A percentile compares a stretch with the other conserved stretches of the same genome.
Conservation (phyloP, 768 basidiomycete genomes). For the Boletus coccyginus region DNA sequence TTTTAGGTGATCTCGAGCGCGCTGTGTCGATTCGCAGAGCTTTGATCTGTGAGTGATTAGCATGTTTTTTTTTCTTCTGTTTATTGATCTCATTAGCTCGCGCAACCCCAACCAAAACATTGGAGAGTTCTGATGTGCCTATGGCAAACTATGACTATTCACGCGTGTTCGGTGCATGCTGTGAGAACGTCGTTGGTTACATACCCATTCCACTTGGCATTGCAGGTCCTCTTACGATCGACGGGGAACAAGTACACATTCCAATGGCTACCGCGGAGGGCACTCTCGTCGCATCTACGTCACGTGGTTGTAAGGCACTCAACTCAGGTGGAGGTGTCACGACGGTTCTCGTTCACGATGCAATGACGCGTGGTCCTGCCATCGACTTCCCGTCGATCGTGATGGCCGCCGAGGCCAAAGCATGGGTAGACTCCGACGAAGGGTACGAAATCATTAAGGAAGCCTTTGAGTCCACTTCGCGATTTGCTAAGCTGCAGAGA, state of each 20-base stretch:
- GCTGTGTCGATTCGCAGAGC: slow-evolving; percentile 86
- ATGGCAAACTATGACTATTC: slow-evolving; percentile 89
- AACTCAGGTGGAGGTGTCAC: slow-evolving; percentile 95
- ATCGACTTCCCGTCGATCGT: slow-evolving; percentile 87
- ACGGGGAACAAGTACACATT: slow-evolving; percentile 80
- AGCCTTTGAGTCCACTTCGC: slow-evolving; percentile 92
- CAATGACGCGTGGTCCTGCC: slow-evolving; percentile 98
- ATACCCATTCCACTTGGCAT: slow-evolving; percentile 96
- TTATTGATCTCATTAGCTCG: slow-evolving; percentile 53
- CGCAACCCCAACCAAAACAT: slow-evolving; percentile 75
- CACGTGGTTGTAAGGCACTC: slow-evolving; percentile 96
- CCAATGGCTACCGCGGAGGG: slow-evolving; percentile 99
- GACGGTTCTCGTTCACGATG: slow-evolving; percentile 89
- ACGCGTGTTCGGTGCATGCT: slow-evolving; percentile 92
- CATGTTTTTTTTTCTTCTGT: not conserved
- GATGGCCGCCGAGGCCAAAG: slow-evolving; percentile 78
- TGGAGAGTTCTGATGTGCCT: slow-evolving; percentile 83
- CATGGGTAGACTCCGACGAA: slow-evolving; percentile 82
- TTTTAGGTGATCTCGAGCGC: slow-evolving; percentile 81
- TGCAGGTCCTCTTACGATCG: slow-evolving; percentile 91
- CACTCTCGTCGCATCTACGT: slow-evolving; percentile 95
- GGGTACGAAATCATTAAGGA: slow-evolving; percentile 73
- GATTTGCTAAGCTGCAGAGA: slow-evolving; percentile 84
- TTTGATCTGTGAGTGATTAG: slow-evolving; percentile 69
- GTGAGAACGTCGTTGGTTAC: slow-evolving; percentile 98